Evolutionary conservation across 805 yeast genomes (phyloP), one percentile per base, ranked within the genome.

Genomic region (Ogataea pignaliae): DNA sequence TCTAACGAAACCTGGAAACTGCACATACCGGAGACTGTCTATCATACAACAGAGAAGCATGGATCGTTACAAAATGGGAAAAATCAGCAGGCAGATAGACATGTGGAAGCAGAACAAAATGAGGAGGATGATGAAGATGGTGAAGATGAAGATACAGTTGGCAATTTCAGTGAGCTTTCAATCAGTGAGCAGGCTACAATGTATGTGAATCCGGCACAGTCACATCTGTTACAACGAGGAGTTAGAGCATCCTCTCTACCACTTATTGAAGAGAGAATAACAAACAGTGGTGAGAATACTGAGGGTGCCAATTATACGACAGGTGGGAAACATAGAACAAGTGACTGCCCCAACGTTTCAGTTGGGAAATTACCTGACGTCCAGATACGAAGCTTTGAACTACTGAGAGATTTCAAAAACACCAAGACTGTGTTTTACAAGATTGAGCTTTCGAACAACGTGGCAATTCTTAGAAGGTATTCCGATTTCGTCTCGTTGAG

Each of bases 401-500:
- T 53, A 1, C 34, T 55, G 13, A 48, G 48, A 29, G 65, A 62
- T 45, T 54, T 50, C 43, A 54, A 51, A 36, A 54, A 64, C 61
- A 32, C 61, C 14, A 53, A 56, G 32, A 59, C 66, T 0, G 61
- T 65, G 3, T 65, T 54, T 36, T 65, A 65, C 46, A 48, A 50
- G 43, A 60, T 65, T 17, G 55, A 59, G 37, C 37, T 43, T 29
- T 31, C 37, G 6, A 29, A 46, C n/a, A 41, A 51, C 18, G 37
- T 42, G n/a, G 7, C 26, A 4, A 54, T 59, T 2, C 74, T 88
- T 32, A 72, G 99, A 57, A 73, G 98, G 39, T 93, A 93, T 61
- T 84, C 96, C 9, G 99, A 93, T 63, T 93, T 93, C 59, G 95
- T 83, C 54, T 81, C 90, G 34, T 71, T 93, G 32, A 72, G 97